Base-by-base conservation (phyloP, 2,329 filamentous ascomycete species). In the Nannizziopsis barbatae region DNA sequence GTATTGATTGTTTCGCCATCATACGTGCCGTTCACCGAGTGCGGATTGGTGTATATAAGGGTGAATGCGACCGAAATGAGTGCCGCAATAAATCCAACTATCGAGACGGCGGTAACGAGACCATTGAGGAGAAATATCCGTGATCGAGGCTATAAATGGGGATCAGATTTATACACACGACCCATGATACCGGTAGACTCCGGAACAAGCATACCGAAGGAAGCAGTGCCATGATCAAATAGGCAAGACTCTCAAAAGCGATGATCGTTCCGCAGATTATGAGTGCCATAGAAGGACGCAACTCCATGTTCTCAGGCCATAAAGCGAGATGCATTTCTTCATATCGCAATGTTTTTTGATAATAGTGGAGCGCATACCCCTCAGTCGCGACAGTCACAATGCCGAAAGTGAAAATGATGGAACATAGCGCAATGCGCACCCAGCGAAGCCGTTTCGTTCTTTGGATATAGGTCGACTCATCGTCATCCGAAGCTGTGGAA, bases 231-330 rank as follows among this genome's bases (percentile, higher is more conserved):
- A 55, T 49, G 3, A 59, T 33, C 9, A 66, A 57, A 50, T 67
- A 68, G 12, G 62, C 51, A 43, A 64, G 32, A 9, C 61, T 62
- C 45, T 62, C 52, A 4, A 62, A 51, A 2, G 60, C 55, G 37
- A 69, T 58, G 5, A 71, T 57, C n/a, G 57, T 58, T 5, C 64
- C 66, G 40, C 64, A 65, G 2, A 61, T 55, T 31, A 71, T 51
- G 0, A 63, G 53, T 12, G 63, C 65, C 14, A 65, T 57, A 0
- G 65, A 66, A 10, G 67, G 67, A 17, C 65, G 62, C 9, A 67
- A 30, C 50, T 71, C 67, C 41, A 71, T 53, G 49, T 70, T 65
- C 48, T 62, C 47, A 2, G 69, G 68, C 69, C 69, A 71, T 1
- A 71, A 58, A 17, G 61, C 57, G 5, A 71, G 55, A 37, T 63